A percentile compares a stretch with the other conserved stretches of the same genome.
Conservation (phyloP, 2,329 filamentous ascomycete genomes). For the Stachybotrys chlorohalonatus region DNA sequence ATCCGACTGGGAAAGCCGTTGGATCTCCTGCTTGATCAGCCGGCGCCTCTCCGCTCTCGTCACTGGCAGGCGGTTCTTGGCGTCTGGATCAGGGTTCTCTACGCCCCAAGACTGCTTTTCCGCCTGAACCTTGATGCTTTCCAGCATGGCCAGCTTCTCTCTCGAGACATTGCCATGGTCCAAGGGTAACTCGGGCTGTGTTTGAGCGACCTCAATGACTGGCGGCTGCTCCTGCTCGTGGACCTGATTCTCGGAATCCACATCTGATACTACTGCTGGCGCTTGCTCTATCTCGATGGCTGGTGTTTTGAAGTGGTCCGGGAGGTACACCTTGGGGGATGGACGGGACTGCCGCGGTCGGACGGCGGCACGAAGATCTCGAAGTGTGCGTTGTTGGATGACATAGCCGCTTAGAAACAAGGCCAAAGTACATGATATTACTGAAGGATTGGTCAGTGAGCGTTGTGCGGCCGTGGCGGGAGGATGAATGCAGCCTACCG, state of each 20-base stretch:
- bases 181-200: conserved; percentile 12
- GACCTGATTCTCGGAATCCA: conserved; percentile 20
- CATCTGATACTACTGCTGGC: conserved; percentile 29
- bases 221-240: conserved; percentile 10
- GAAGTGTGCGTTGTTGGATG: conserved; percentile 78
- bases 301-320: conserved; percentile 37
- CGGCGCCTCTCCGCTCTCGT: conserved; percentile 44
- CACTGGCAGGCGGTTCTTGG: conserved; percentile 35
- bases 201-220: conserved; percentile 25
- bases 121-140: conserved; percentile 20
- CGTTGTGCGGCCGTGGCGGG: not conserved
- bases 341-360: conserved; percentile 35
- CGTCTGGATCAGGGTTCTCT: conserved; percentile 24
- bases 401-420: conserved; percentile 84
- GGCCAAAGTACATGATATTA: conserved; percentile 68
- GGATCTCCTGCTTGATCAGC: conserved; percentile 50
- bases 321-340: conserved; percentile 39
- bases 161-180: conserved; percentile 7
- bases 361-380: conserved; percentile 66
- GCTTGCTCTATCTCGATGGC: conserved; percentile 39
- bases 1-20: conserved; percentile 33
- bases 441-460: conserved; percentile 25
- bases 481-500: conserved; percentile 36
- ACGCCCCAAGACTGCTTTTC: conserved; percentile 22
- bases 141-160: conserved; percentile 22